Percentiles rank a stretch among this genome's conserved stretches.
phyloP scores from a whole-genome alignment of 2,329 filamentous ascomycete genomes.

The Diplodia intermedia region DNA sequence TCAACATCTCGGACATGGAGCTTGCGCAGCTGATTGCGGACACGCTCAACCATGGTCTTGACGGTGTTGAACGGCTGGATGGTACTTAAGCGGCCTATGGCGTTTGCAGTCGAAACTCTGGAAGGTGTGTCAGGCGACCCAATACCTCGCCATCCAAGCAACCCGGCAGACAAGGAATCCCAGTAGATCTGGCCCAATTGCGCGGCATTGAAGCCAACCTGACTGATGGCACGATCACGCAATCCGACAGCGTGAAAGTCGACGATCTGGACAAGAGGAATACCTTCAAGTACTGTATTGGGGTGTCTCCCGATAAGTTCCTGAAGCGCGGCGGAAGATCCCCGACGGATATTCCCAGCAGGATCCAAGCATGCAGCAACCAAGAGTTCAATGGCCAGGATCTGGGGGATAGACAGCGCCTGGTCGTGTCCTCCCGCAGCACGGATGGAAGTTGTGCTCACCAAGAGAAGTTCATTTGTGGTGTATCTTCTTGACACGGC shows the following conservation, averaged over 20 bases:
- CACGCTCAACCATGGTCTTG: constrained; percentile 48
- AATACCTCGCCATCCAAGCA: constrained; percentile 88
- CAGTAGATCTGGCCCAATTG: constrained; percentile 70
- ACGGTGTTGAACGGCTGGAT: constrained; percentile 45
- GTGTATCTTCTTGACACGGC: constrained; percentile 85
- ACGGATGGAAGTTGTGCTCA: constrained; percentile 57
- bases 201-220: constrained; percentile 75
- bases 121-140: constrained; percentile 77
- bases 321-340: constrained; percentile 90
- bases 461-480: constrained; percentile 74
- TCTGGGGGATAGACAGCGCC: constrained; percentile 66
- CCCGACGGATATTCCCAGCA: constrained; percentile 89
- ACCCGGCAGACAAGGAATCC: constrained; percentile 69
- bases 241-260: constrained; percentile 94
- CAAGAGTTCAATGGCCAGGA: constrained; percentile 81
- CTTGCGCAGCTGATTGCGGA: constrained; percentile 55
- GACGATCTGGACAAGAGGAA: constrained; percentile 83
- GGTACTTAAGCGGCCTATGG: constrained; percentile 67
- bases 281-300: constrained; percentile 80
- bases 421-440: constrained; percentile 49
- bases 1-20: constrained; percentile 68
- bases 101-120: constrained; percentile 72
- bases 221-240: constrained; percentile 79
- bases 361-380: constrained; percentile 85
- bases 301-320: constrained; percentile 94